These are phyloP conservation scores for Stereum hirsutum DNA, from an alignment of 1,284 basidiomycete species.

Conservation along the genomic window DNA sequence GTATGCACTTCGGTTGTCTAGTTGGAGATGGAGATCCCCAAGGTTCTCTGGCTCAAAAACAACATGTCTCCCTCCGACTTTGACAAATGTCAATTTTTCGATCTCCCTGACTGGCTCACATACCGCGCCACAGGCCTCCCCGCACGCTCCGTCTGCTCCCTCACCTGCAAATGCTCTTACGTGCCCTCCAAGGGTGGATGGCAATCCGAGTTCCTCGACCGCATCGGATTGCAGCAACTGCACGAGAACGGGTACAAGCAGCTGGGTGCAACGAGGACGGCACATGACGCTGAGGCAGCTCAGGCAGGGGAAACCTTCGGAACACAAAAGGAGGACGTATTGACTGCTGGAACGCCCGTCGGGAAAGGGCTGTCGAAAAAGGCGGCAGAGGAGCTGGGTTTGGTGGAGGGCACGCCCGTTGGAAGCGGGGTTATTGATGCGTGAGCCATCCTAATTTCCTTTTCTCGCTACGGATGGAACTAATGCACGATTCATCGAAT, in stretches of 20 bases:
- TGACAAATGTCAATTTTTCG: constrained; percentile 86
- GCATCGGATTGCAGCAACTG: constrained; percentile 73
- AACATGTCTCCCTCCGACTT: constrained; percentile 78
- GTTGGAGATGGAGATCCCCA: constrained; percentile 97
- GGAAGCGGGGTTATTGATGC: constrained; percentile 96
- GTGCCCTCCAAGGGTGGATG: constrained; percentile 86
- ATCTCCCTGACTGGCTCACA: constrained; percentile 94
- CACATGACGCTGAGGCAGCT: too few species aligned
- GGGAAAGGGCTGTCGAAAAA: constrained; percentile 74
- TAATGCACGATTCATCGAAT: not conserved
- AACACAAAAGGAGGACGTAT: constrained; percentile 51
- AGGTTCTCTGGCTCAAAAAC: constrained; percentile 93
- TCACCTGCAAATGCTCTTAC: constrained; percentile 96
- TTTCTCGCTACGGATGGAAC: not conserved
- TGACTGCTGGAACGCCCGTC: constrained; percentile 91
- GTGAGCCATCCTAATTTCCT: constrained; percentile 23
- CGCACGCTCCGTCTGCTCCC: constrained; percentile 85
- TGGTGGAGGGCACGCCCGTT: constrained; percentile 85
- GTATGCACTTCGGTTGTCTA: constrained; percentile 20
- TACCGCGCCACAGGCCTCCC: constrained; percentile 80
- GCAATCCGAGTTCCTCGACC: constrained; percentile 81
- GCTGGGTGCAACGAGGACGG: constrained; percentile 72
- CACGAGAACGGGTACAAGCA: constrained; percentile 64
- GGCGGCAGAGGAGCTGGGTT: constrained; percentile 81
- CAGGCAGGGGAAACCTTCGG: too few species aligned